phyloP scores from a whole-genome alignment of 2,329 filamentous ascomycete genomes.

The Diaporthe vaccinii region DNA sequence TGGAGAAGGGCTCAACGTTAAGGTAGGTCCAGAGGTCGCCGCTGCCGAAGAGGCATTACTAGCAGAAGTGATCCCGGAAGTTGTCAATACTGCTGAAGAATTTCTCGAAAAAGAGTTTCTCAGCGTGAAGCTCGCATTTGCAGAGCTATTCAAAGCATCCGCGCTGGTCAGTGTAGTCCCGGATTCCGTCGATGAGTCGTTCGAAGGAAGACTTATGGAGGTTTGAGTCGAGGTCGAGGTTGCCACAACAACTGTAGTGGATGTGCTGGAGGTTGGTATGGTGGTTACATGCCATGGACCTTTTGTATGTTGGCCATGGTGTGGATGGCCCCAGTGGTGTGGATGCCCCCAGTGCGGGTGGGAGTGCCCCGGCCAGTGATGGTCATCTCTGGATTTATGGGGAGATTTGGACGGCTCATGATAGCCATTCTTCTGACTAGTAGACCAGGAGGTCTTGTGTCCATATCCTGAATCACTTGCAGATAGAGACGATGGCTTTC shows the following conservation, averaged over 20 bases:
- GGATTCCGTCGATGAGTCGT: neutral
- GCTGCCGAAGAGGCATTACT: neutral
- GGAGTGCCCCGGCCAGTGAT: neutral
- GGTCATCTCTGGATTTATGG: constrained; percentile 5
- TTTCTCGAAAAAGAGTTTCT: constrained; percentile 22
- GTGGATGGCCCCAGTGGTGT: neutral
- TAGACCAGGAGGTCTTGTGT: neutral
- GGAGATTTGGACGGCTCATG: neutral
- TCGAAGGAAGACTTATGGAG: neutral
- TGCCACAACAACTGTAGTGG: neutral
- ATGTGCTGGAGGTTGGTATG: neutral
- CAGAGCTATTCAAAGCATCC: constrained; percentile 1
- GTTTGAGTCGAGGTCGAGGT: constrained; percentile 1
- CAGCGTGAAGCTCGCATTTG: neutral
- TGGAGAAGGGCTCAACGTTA: neutral
- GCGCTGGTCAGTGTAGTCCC: neutral
- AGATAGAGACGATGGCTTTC: neutral
- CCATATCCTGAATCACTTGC: neutral
- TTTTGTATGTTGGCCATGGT: neutral
- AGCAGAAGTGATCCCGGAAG: neutral
- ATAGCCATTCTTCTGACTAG: neutral
- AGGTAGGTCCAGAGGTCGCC: neutral
- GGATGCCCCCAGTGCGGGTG: neutral
- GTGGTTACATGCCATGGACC: neutral
- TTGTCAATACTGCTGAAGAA: neutral